Percentiles rank a stretch among this genome's conserved stretches.
These are phyloP conservation scores for Candida saitoana DNA, from an alignment of 805 yeast genomes.

Conservation along the genomic window DNA sequence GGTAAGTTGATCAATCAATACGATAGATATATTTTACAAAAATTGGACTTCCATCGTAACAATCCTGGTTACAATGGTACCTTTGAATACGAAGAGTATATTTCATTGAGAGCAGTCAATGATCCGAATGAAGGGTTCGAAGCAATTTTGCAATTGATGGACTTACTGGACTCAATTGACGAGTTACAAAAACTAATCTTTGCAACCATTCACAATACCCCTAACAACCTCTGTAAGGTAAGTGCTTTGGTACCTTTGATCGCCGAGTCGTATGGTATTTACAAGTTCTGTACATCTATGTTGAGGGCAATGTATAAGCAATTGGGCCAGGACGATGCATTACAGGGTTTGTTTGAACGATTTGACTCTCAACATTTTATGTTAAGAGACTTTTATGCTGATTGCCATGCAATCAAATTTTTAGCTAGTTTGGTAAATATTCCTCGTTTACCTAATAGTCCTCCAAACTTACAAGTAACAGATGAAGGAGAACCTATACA, in stretches of 20 bases:
- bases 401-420: slow-evolving; percentile 79
- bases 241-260: slow-evolving; percentile 87
- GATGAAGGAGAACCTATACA: slow-evolving; percentile 41
- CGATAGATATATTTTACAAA: slow-evolving; percentile 61
- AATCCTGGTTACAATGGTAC: slow-evolving; percentile 93
- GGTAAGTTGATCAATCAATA: slow-evolving; percentile 76
- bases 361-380: slow-evolving; percentile 69
- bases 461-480: slow-evolving; percentile 53
- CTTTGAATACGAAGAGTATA: slow-evolving; percentile 93
- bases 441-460: slow-evolving; percentile 58
- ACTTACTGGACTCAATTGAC: slow-evolving; percentile 78
- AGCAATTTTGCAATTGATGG: slow-evolving; percentile 79
- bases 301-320: slow-evolving; percentile 78
- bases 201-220: slow-evolving; percentile 60
- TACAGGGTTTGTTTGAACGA: slow-evolving; percentile 68
- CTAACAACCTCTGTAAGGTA: slow-evolving; percentile 68
- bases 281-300: slow-evolving; percentile 86
- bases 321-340: slow-evolving; percentile 68
- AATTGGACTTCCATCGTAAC: slow-evolving; percentile 74
- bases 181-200: slow-evolving; percentile 73
- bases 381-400: slow-evolving; percentile 80
- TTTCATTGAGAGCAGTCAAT: slow-evolving; percentile 78
- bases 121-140: slow-evolving; percentile 97
- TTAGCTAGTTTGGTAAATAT: slow-evolving; percentile 76
- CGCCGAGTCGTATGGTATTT: slow-evolving; percentile 88